Conservation (phyloP, 2,329 filamentous ascomycete species). For the Cytospora piceicola region DNA sequence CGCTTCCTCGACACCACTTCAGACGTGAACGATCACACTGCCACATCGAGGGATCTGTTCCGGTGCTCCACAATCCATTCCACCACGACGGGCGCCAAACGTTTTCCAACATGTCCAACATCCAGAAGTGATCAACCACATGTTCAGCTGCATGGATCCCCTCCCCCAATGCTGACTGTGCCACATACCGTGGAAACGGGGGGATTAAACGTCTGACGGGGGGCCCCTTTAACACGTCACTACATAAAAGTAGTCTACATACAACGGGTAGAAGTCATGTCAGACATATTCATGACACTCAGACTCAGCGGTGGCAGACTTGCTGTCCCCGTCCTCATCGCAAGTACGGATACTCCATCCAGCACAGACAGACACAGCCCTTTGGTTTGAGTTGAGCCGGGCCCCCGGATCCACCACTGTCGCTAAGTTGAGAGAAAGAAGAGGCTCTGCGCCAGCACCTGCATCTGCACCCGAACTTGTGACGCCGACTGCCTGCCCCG, state of each 20-base stretch:
- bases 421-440: not conserved
- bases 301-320: not conserved
- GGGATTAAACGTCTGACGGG: not conserved
- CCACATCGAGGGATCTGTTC: not conserved
- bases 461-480: not conserved
- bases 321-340: not conserved
- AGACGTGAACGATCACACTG: not conserved
- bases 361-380: not conserved
- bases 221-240: not conserved
- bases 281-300: not conserved
- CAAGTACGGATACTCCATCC: not conserved
- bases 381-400: not conserved
- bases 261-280: not conserved
- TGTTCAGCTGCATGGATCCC: not conserved
- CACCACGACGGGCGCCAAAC: too few species aligned
- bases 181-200: not conserved
- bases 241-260: constrained; percentile 1
- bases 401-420: not conserved
- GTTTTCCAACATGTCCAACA: not conserved
- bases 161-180: not conserved
- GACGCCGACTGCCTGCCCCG: not conserved
- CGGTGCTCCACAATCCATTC: not conserved
- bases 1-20: not conserved
- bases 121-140: not conserved
- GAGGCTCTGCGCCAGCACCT: not conserved